Conservation (phyloP, 495 filamentous ascomycete species). For the Aspergillus taichungensis region DNA sequence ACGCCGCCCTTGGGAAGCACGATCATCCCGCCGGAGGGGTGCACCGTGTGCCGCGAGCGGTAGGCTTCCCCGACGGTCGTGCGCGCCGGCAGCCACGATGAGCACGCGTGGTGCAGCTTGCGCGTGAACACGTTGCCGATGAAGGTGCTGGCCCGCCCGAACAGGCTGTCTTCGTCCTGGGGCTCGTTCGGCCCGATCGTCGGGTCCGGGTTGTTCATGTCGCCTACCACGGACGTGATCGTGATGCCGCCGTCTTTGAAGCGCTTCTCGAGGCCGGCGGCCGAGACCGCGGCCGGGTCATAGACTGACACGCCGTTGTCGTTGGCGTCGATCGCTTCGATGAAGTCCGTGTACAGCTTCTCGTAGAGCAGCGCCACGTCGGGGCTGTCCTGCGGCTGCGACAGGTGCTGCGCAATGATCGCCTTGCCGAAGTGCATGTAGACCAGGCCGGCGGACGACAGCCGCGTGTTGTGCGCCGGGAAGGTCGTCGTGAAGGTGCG, state of each 20-base stretch:
- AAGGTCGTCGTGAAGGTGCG: conserved; percentile 76
- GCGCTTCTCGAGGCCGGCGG: conserved; percentile 61
- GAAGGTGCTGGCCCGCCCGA: conserved; percentile 62
- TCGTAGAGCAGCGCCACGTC: conserved; percentile 68
- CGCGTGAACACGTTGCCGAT: conserved; percentile 79
- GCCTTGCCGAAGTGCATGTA: conserved; percentile 89
- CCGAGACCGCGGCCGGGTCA: conserved; percentile 52
- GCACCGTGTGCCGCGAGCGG: conserved; percentile 48
- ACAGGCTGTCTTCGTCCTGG: conserved; percentile 76
- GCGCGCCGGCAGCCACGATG: conserved; percentile 78
- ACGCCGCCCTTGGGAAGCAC: conserved; percentile 64
- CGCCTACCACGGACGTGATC: conserved; percentile 71
- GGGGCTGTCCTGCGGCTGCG: conserved; percentile 48
- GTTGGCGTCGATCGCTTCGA: conserved; percentile 94
- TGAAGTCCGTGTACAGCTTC: conserved; percentile 87
- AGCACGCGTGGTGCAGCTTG: conserved; percentile 52
- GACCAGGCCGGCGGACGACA: conserved; percentile 86
- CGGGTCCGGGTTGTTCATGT: conserved; percentile 59
- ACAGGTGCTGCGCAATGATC: conserved; percentile 66
- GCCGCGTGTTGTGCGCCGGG: conserved; percentile 70
- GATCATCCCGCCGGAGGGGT: conserved; percentile 68
- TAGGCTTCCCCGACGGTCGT: conserved; percentile 67
- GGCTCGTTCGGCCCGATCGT: conserved; percentile 37
- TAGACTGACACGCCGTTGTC: conserved; percentile 89
- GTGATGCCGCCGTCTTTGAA: conserved; percentile 77